phyloP scores from a whole-genome alignment of 176 grass and related monocot species.

The Coix lacrymajobi region DNA sequence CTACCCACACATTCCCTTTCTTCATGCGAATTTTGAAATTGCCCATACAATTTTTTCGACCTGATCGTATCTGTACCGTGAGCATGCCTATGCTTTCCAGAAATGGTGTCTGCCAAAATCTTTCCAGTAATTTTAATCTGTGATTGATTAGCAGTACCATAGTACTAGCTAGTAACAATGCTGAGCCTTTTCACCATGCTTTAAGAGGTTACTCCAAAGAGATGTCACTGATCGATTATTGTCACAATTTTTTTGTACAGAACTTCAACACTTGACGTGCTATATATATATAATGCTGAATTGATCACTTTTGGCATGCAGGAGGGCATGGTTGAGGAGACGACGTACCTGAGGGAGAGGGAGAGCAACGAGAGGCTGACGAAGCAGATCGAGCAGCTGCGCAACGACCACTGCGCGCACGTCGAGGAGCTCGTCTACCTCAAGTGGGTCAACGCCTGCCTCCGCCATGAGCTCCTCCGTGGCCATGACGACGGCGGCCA shows the following conservation, averaged over 20 bases:
- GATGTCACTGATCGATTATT: too few species aligned
- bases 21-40: background rate
- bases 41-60: background rate
- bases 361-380: conserved; percentile 54
- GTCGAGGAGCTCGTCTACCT: conserved; percentile 91
- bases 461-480: conserved; percentile 70
- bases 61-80: background rate
- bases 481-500: conserved; percentile 21
- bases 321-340: conserved; percentile 47
- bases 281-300: background rate
- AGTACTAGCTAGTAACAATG: background rate
- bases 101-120: background rate
- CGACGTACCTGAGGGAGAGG: conserved; percentile 34
- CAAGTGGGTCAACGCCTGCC: conserved; percentile 85
- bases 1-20: background rate
- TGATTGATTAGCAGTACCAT: background rate
- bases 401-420: conserved; percentile 46
- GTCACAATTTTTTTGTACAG: background rate
- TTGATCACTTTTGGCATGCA: background rate
- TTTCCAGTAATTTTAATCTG: background rate
- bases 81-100: background rate
- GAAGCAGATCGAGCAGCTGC: conserved; percentile 67
- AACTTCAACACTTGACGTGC: background rate
- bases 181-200: background rate
- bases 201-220: too few species aligned